Conservation (phyloP, 169 alveolate species). For the Eimeria brunetti region DNA sequence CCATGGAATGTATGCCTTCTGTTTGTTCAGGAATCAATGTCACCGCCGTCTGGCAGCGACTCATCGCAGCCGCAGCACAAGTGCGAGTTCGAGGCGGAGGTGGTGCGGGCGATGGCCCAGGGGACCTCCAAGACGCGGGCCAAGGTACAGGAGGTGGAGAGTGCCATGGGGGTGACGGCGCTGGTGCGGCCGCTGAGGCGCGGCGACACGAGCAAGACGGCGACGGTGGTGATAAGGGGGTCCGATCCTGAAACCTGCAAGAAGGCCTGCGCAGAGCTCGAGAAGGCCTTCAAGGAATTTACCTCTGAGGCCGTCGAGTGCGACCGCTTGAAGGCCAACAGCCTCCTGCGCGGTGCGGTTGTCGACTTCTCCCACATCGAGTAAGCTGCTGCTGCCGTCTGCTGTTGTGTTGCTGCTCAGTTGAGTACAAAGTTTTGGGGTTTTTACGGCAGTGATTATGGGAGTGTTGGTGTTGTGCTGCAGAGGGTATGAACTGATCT, state of each 20-base stretch:
- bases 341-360: slow-evolving; percentile 49
- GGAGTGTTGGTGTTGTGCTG: neutral
- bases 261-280: slow-evolving; percentile 60
- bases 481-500: slow-evolving; percentile 56
- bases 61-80: slow-evolving; percentile 4
- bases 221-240: slow-evolving; percentile 27
- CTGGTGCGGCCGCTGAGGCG: slow-evolving; percentile 45
- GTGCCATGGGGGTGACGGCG: slow-evolving; percentile 14
- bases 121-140: slow-evolving; percentile 43
- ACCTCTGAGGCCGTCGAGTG: neutral
- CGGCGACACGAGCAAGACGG: slow-evolving; percentile 64
- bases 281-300: slow-evolving; percentile 26
- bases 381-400: slow-evolving; percentile 2
- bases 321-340: slow-evolving; percentile 49
- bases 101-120: slow-evolving; percentile 63
- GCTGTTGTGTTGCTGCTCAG: neutral
- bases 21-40: slow-evolving; percentile 34
- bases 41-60: slow-evolving; percentile 65
- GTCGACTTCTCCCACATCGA: slow-evolving; percentile 34
- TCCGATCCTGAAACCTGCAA: slow-evolving; percentile 48
- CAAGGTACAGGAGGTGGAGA: slow-evolving; percentile 52
- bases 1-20: neutral
- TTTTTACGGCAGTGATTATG: neutral
- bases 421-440: neutral
- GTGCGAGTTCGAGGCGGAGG: slow-evolving; percentile 43